Base-by-base conservation (phyloP, 2,329 filamentous ascomycete genomes). In the Venturia aucupariae region DNA sequence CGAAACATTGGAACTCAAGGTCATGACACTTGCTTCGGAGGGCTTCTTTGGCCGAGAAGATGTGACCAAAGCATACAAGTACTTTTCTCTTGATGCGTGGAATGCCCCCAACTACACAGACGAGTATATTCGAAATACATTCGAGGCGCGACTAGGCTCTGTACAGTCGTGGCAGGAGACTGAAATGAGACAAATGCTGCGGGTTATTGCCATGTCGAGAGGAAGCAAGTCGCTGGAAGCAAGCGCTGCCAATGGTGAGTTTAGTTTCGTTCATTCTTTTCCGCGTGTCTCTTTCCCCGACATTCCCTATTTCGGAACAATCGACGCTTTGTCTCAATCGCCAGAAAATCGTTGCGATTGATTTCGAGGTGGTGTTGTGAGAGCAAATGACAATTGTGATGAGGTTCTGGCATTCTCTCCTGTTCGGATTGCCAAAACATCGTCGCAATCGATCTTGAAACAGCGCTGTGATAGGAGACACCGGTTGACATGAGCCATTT, bases 51-150 rank as follows among this genome's bases (percentile, higher is more conserved):
- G 81, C 39, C 75, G 81, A 48, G 77, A 81, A 62, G 85, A 88
- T 62, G 73, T 89, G 7, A 71, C 75, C 8, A 75, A 80, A 24
- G 85, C 87, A 3, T 89, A 86, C 71, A 76, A 75, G 55, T 83
- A 80, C 66, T 83, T 90, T 64, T 79, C 78, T n/a, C 75, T 89
- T 10, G 73, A 79, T 38, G 72, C 75, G 15, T 65, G 66, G 4
- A 72, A 80, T 42, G 77, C 78, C 35, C 73, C 71, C 22, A 72
- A 73, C 22, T 71, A 82, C 39, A 79, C 78, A 5, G 86, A 88
- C 66, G 82, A 86, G 39, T 78, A 81, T 64, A 85, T 90, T 42
- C 82, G 88, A 66, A 83, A 83, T 17, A 76, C 79, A 19, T 90
- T 86, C 70, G 82, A 81, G 66, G 81, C 84, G 2, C 81, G 83